These are phyloP conservation scores for Aegilops longissima DNA, from an alignment of 176 grass and related monocot genomes.

Conservation along the genomic window DNA sequence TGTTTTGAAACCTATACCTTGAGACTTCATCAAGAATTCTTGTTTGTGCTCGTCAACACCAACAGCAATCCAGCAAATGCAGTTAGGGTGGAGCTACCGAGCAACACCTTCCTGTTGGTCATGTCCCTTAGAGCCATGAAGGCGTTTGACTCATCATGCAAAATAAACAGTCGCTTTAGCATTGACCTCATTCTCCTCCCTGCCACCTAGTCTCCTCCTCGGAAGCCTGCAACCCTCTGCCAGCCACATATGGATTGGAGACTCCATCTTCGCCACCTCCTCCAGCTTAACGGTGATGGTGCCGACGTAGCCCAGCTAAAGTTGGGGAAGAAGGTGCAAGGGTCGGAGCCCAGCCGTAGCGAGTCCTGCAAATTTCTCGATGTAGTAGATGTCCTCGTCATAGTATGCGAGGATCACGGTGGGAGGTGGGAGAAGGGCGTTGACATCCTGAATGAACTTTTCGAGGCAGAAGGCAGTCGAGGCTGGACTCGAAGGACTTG, in stretches of 20 bases:
- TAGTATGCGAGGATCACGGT: slow-evolving; percentile 47
- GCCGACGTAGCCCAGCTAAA: slow-evolving; percentile 61
- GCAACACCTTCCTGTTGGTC: slow-evolving; percentile 38
- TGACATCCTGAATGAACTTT: slow-evolving; percentile 84
- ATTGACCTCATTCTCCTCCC: slow-evolving; percentile 37
- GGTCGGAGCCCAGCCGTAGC: slow-evolving; percentile 60
- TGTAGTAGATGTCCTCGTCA: slow-evolving; percentile 57
- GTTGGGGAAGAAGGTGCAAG: slow-evolving; percentile 33
- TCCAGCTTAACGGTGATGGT: slow-evolving; percentile 49
- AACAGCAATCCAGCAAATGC: slow-evolving; percentile 53
- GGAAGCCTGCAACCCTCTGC: not conserved
- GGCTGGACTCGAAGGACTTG: slow-evolving; percentile 76
- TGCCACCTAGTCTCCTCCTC: slow-evolving; percentile 37
- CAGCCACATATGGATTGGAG: slow-evolving; percentile 28
- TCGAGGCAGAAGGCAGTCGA: slow-evolving; percentile 83
- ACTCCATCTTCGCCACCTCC: slow-evolving; percentile 46
- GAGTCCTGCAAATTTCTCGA: slow-evolving; percentile 64
- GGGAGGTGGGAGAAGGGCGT: slow-evolving; percentile 48
- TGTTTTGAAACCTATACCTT: slow-evolving; percentile 25
- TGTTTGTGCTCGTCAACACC: slow-evolving; percentile 55
- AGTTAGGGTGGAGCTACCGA: slow-evolving; percentile 45
- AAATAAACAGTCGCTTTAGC: slow-evolving; percentile 53
- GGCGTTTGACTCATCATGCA: slow-evolving; percentile 57
- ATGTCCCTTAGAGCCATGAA: slow-evolving; percentile 31
- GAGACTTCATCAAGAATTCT: slow-evolving; percentile 53